A percentile compares a stretch with the other conserved stretches of the same genome.
phyloP scores from a whole-genome alignment of 73 alveolate genomes.

The Paramecium sexaurelia region DNA sequence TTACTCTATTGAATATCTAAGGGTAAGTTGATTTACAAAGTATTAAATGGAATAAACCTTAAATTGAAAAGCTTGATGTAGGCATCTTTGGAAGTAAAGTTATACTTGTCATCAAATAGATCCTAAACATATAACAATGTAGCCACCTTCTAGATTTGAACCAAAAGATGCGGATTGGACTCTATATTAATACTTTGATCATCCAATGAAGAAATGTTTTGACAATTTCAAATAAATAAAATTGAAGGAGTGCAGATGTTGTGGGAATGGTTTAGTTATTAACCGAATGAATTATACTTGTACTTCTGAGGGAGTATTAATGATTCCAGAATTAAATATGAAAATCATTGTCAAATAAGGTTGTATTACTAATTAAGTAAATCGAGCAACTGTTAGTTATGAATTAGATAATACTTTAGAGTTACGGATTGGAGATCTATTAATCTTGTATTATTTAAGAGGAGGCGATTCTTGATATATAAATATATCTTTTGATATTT shows the following conservation, averaged over 20 bases:
- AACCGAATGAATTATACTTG: slow-evolving; percentile 2
- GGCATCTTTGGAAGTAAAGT: neutral
- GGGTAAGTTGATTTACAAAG: slow-evolving; percentile 12
- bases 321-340: neutral
- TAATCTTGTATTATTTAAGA: slow-evolving; percentile 6
- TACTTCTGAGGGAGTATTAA: neutral
- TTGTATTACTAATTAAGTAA: neutral
- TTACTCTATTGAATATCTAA: neutral
- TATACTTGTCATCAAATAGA: neutral
- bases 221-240: neutral
- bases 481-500: neutral
- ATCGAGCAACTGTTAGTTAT: neutral
- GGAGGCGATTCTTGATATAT: slow-evolving; percentile 10
- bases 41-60: neutral
- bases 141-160: slow-evolving; percentile 28
- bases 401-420: neutral
- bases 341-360: neutral
- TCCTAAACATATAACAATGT: slow-evolving; percentile 24
- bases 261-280: neutral
- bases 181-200: neutral
- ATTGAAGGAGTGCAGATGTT: slow-evolving; percentile 32
- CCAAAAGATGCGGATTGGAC: slow-evolving; percentile 28
- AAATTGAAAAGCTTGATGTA: slow-evolving; percentile 1
- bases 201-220: slow-evolving; percentile 49
- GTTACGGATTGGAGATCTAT: neutral